These are phyloP conservation scores for Penicillium sp. DNA, from an alignment of 2,329 filamentous ascomycete species.

Conservation along the genomic window DNA sequence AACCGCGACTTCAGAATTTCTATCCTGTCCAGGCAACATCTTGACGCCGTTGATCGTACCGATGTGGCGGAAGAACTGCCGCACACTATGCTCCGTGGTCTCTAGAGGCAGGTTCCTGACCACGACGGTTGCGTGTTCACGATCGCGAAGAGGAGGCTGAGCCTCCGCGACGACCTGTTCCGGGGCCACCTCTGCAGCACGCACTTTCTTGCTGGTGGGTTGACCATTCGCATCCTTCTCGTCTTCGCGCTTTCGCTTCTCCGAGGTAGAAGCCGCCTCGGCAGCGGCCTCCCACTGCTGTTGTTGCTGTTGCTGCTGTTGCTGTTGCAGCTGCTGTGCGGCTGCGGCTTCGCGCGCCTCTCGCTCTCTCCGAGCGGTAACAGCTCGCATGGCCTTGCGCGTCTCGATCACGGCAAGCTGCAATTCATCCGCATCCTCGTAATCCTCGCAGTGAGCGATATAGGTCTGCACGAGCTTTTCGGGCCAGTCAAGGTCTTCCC, in stretches of 20 bases:
- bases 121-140: constrained; percentile 85
- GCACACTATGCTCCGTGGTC: constrained; percentile 70
- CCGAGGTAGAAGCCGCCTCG: constrained; percentile 27
- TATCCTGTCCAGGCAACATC: constrained; percentile 63
- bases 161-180: constrained; percentile 36
- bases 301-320: constrained; percentile 16
- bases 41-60: constrained; percentile 80
- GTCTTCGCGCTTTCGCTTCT: constrained; percentile 73
- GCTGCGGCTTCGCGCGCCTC: constrained; percentile 63
- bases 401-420: constrained; percentile 73
- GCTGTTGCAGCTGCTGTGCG: constrained; percentile 28
- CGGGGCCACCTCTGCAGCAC: constrained; percentile 42
- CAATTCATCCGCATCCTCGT: constrained; percentile 76
- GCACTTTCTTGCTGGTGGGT: constrained; percentile 70
- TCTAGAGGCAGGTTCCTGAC: constrained; percentile 74
- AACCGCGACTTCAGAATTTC: constrained; percentile 67
- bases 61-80: constrained; percentile 83
- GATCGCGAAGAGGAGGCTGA: constrained; percentile 69
- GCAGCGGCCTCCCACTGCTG: constrained; percentile 23
- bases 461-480: constrained; percentile 53
- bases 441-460: constrained; percentile 72
- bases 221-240: constrained; percentile 55
- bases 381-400: constrained; percentile 66
- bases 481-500: constrained; percentile 53
- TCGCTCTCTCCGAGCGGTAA: constrained; percentile 65